Evolutionary conservation across 2,329 filamentous ascomycete species (phyloP), one percentile per base, ranked within the genome.

Genomic region (Penicillium hesseltinei): DNA sequence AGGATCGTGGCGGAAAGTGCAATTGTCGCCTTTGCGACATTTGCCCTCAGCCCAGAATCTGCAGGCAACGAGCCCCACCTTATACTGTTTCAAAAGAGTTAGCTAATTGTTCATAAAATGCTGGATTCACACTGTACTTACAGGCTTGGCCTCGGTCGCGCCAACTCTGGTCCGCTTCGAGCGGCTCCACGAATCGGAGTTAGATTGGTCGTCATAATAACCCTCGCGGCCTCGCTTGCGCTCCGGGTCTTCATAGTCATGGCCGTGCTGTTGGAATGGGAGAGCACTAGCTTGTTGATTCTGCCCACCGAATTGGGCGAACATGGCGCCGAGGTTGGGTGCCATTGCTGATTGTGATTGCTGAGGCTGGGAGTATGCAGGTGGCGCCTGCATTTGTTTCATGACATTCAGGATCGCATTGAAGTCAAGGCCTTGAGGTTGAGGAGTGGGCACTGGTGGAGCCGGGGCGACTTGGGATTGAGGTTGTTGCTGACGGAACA

Each of bases 1-100:
- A 21, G 50, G n/a, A 61, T 80, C 78, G 56, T 82, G 80, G 55
- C 77, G 71, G 66, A 76, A 81, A n/a, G 79, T 81, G 69, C 80
- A 82, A 40, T 78, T 73, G 23, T 79, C 76, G 19, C 80, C 80
- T 63, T 84, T 84, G 56, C 77, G 72, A 66, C 82, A 84, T 63
- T 78, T 80, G 13, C 81, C 81, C 58, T 81, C 77, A 36, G 78
- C 73, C 77, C 78, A 84, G 68, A 80, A 84, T 57, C 77, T 77
- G 69, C 82, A 84, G 10, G 77, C 69, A 36, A 80, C 74, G 21
- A 76, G 69, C 50, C 77, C 77, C 57, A 74, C 74, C 59, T 78
- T 78, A 51, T 75, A 75, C 67, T 78, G 59, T 61, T 55, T 13
- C 4, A 2, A 31, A 54, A 27, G 38, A 15, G 35, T 50, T 27